phyloP scores from a whole-genome alignment of 352 stramenopile species.

The Pythium aphanidermatum region DNA sequence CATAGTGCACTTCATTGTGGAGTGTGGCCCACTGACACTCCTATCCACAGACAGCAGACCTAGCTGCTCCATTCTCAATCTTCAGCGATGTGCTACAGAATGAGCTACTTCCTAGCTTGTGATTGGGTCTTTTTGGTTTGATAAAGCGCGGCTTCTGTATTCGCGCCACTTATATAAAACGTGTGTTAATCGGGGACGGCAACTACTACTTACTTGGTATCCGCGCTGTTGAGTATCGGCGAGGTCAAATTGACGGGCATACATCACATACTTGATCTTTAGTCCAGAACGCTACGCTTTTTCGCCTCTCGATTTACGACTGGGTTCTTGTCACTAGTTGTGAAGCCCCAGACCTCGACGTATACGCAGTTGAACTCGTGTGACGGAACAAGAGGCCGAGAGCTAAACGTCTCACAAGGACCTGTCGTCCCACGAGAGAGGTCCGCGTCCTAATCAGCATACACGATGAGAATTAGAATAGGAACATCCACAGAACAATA shows the following conservation, averaged over 20 bases:
- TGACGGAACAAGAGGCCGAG: slow-evolving; percentile 60
- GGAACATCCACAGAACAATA: background rate
- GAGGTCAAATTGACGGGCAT: too few relatives aligned
- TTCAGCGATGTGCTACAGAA: slow-evolving; percentile 26
- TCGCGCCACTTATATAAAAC: background rate
- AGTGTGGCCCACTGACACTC: background rate
- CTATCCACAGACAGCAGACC: slow-evolving; percentile 7
- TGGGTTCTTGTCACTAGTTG: slow-evolving; percentile 43
- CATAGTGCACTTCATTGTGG: background rate
- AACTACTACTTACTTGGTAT: too few relatives aligned
- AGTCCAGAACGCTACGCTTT: slow-evolving; percentile 56
- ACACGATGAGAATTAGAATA: background rate
- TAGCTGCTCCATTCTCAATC: slow-evolving; percentile 19
- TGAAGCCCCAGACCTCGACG: slow-evolving; percentile 86
- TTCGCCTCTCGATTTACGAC: slow-evolving; percentile 35
- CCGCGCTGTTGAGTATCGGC: too few relatives aligned
- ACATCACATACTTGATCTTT: slow-evolving; percentile 19
- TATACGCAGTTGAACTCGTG: slow-evolving; percentile 79
- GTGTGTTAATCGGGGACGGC: too few relatives aligned
- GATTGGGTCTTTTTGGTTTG: background rate
- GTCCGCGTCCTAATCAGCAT: slow-evolving; percentile 60
- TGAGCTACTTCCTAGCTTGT: slow-evolving; percentile 25
- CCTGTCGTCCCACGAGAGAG: slow-evolving; percentile 79
- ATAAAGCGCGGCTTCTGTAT: background rate
- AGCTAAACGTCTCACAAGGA: slow-evolving; percentile 85